Base-by-base conservation (phyloP, 225 moss, liverwort and hornwort species). In the Pleurozium schreberi region DNA sequence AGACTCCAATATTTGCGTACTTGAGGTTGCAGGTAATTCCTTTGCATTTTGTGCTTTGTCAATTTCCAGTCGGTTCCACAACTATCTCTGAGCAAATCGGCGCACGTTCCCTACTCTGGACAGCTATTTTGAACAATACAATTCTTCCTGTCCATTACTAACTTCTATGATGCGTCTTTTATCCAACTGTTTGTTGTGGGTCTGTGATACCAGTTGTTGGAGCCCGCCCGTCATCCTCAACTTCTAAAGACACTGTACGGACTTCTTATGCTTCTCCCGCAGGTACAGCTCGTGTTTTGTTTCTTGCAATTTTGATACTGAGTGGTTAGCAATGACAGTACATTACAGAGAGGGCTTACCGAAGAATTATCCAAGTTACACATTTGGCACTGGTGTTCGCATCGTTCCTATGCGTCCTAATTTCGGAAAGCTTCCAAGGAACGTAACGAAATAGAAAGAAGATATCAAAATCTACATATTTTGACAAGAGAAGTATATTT, bases 231-330 rank as follows among this genome's bases (percentile, higher is more conserved):
- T 80, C 94, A 98, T 93, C 96, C 97, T 73, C 89, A 95, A 70
- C 94, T 98, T 86, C 84, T 98, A 62, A 98, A 97, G 92, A 95
- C 98, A 20, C 92, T 98, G 28, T 96, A 96, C 87, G 98, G 98
- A 85, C 95, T 98, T 91, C 96, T 97, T 38, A 96, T 97, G 98
- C 95, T 98, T 84, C 96, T 98, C n/a, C 98, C 98, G 77, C 98
- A 98, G 98, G 98, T 98, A 90, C 38, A 83, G 50, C 63, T 76
- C 82, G 49, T 91, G 6, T 81, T 71, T 68, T 50, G 50, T 43
- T 84, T 22, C 62, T 74, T 69, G 30, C 59, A 81, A 8, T 62
- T 78, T 61, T 85, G 84, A 57, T 80, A 62, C 18, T n/a, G 12
- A 76, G 61, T 69, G 57, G 73, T 74, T 64, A 88, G 71, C 21